Evolutionary conservation across 495 filamentous ascomycete species (phyloP).

Genomic region (Saxophila tyrrhenica): DNA sequence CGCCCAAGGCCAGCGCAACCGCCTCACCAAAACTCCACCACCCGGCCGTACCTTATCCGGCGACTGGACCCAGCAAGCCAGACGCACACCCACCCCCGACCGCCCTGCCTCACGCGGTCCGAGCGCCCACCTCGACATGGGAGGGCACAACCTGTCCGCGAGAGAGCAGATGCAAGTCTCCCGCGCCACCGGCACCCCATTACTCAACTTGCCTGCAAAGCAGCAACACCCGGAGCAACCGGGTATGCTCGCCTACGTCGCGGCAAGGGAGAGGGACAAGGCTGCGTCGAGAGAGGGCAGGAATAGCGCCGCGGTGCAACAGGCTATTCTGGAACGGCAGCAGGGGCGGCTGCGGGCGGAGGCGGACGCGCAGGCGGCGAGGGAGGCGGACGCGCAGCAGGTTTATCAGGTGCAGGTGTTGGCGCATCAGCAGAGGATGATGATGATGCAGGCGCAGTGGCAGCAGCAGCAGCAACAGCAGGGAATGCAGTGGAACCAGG

Average conservation of each 20-base stretch:
- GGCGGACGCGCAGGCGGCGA: slow-evolving; percentile 6
- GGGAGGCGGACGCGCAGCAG: neutral
- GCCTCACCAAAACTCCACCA: slow-evolving; percentile 12
- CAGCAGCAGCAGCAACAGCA: slow-evolving; percentile 2
- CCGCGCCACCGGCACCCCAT: slow-evolving; percentile 69
- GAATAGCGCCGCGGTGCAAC: slow-evolving; percentile 12
- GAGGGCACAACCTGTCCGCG: slow-evolving; percentile 52
- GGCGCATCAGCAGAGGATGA: slow-evolving; percentile 1
- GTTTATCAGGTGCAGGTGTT: slow-evolving; percentile 12
- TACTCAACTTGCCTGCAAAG: slow-evolving; percentile 51
- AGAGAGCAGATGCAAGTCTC: slow-evolving; percentile 89
- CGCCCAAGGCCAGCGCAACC: slow-evolving; percentile 26
- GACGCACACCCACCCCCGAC: slow-evolving; percentile 6
- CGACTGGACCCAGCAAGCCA: slow-evolving; percentile 36
- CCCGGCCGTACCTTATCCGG: slow-evolving; percentile 40
- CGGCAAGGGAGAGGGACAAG: slow-evolving; percentile 19
- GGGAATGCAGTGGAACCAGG: slow-evolving; percentile 1
- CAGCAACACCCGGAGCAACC: slow-evolving; percentile 14
- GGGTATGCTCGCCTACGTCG: slow-evolving; percentile 19
- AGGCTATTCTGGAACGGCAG: slow-evolving; percentile 15
- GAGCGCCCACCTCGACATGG: slow-evolving; percentile 4
- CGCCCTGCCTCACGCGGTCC: slow-evolving; percentile 2
- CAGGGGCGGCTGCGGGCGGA: slow-evolving; percentile 11
- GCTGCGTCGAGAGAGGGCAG: slow-evolving; percentile 9
- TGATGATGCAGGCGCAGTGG: slow-evolving; percentile 7